Conservation (phyloP, 1,284 basidiomycete species). For the Ustilago bromivora region DNA sequence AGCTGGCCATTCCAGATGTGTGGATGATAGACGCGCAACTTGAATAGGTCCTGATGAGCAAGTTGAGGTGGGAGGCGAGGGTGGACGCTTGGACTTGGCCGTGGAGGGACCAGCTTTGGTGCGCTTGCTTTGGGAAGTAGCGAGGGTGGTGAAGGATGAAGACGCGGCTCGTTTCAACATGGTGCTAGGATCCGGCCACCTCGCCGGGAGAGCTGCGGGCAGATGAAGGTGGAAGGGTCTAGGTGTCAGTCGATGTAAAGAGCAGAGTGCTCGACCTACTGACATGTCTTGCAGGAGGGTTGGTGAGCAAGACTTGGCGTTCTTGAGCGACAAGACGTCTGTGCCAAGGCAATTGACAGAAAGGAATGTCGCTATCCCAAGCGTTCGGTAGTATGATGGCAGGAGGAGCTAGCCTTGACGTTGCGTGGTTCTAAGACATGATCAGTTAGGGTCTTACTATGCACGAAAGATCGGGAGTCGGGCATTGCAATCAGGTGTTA, state of each 20-base stretch:
- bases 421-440: not conserved
- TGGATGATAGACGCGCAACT: slow-evolving; percentile 27
- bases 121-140: slow-evolving; percentile 4
- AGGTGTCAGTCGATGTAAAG: not conserved
- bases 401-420: not conserved
- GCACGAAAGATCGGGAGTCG: not conserved
- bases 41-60: slow-evolving; percentile 11
- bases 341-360: no score
- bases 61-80: slow-evolving; percentile 1
- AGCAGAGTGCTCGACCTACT: slow-evolving; percentile 1
- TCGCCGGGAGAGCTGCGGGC: not conserved
- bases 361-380: no score
- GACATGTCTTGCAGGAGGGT: not conserved
- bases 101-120: not conserved
- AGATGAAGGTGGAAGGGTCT: not conserved
- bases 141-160: not conserved
- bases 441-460: slow-evolving; percentile 14
- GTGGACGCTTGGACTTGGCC: not conserved
- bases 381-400: not conserved
- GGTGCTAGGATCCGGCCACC: not conserved
- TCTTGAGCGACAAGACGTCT: no score
- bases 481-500: not conserved
- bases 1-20: slow-evolving; percentile 48
- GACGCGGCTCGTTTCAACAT: slow-evolving; percentile 28
- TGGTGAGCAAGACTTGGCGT: no score